A percentile compares a stretch with the other conserved stretches of the same genome.
These are phyloP conservation scores for Falciphora oryzae DNA, from an alignment of 2,329 filamentous ascomycete species.

Conservation along the genomic window DNA sequence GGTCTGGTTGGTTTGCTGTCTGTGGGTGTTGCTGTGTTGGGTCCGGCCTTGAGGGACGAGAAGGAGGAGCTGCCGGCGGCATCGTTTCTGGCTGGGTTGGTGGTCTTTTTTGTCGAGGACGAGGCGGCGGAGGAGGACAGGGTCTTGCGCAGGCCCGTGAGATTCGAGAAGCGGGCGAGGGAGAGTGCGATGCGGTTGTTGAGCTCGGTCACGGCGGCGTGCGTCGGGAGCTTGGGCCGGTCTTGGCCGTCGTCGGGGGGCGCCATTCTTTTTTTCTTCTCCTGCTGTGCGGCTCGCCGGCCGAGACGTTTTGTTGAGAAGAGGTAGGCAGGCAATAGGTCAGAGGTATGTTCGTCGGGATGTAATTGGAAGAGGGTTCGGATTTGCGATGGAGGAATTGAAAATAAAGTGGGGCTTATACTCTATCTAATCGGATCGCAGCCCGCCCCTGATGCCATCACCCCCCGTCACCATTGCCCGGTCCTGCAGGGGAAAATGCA, in stretches of 20 bases:
- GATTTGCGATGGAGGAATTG: background rate
- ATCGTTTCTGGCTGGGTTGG: background rate
- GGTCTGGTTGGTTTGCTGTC: background rate
- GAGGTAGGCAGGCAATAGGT: too few species aligned
- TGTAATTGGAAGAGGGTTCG: background rate
- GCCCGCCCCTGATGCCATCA: background rate
- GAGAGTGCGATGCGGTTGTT: constrained; percentile 36
- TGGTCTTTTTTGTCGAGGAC: background rate
- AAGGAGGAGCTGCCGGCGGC: background rate
- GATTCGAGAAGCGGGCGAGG: background rate
- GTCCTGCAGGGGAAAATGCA: background rate
- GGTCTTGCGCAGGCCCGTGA: constrained; percentile 27
- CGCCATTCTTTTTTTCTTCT: background rate
- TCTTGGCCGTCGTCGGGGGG: background rate
- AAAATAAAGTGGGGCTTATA: constrained; percentile 3
- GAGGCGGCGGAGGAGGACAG: constrained; percentile 23
- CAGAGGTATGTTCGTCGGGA: background rate
- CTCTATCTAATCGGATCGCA: constrained; percentile 5
- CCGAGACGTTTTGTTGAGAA: too few species aligned
- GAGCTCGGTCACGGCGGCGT: constrained; percentile 31
- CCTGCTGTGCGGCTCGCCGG: background rate
- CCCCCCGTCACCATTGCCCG: too few species aligned
- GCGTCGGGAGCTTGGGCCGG: constrained; percentile 23
- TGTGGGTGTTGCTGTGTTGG: background rate
- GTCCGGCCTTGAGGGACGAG: background rate